A percentile compares a stretch with the other conserved stretches of the same genome.
Conservation (phyloP, 2,329 filamentous ascomycete genomes). For the Aureobasidium zeae region DNA sequence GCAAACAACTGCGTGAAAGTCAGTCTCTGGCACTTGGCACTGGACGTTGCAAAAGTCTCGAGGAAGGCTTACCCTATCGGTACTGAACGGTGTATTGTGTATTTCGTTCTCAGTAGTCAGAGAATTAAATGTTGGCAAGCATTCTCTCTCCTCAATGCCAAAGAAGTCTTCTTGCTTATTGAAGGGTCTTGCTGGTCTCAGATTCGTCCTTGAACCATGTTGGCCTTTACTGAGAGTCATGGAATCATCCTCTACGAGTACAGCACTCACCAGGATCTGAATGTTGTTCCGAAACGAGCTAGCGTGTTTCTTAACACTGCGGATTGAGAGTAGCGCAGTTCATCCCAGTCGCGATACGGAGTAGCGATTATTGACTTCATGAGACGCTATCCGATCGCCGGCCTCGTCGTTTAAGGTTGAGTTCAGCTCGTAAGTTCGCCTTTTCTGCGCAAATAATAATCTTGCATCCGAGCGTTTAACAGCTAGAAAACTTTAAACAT, state of each 20-base stretch:
- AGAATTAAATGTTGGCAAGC: constrained; percentile 39
- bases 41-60: too few species aligned
- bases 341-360: constrained; percentile 40
- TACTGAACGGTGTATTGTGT: constrained; percentile 35
- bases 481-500: constrained; percentile 22
- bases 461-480: constrained; percentile 36
- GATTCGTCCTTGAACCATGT: constrained; percentile 31
- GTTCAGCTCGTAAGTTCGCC: constrained; percentile 33
- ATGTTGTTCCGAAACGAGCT: constrained; percentile 35
- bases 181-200: constrained; percentile 26
- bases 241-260: constrained; percentile 19
- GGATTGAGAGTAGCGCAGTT: constrained; percentile 38
- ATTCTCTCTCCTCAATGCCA: constrained; percentile 29
- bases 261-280: constrained; percentile 37
- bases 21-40: constrained; percentile 2
- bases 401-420: constrained; percentile 34
- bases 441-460: constrained; percentile 31
- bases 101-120: constrained; percentile 38
- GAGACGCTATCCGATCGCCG: constrained; percentile 34
- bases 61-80: constrained; percentile 27
- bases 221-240: constrained; percentile 28
- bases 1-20: constrained; percentile 29
- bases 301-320: constrained; percentile 36
- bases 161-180: constrained; percentile 39
- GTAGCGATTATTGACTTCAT: constrained; percentile 36